Percentiles rank a stretch among this genome's conserved stretches.
These are phyloP conservation scores for Mortierella sp. DNA, from an alignment of 371 early-diverging fungal genomes.

Conservation along the genomic window DNA sequence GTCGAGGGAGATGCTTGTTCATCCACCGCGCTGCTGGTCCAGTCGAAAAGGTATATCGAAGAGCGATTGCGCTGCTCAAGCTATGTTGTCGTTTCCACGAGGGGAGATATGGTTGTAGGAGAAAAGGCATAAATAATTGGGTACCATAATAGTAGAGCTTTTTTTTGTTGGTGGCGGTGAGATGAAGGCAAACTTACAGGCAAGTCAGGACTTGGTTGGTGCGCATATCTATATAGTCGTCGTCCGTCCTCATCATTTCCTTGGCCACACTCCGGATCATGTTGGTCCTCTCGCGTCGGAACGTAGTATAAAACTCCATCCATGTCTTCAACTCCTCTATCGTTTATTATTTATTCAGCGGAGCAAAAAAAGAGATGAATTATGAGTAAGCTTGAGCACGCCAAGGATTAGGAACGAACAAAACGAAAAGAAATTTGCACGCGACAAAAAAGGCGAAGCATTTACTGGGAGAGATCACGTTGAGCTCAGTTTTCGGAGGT, in stretches of 20 bases:
- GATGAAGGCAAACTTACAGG: constrained; percentile 16
- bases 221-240: constrained; percentile 1
- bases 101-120: background rate
- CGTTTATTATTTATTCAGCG: too few relatives aligned
- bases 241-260: constrained; percentile 2
- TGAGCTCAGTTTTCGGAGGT: background rate
- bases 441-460: background rate
- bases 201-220: constrained; percentile 13
- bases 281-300: background rate
- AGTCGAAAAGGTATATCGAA: constrained; percentile 20
- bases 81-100: background rate
- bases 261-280: background rate
- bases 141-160: background rate
- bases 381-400: too few relatives aligned
- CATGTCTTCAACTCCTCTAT: background rate
- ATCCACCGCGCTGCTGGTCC: background rate
- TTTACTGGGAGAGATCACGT: background rate
- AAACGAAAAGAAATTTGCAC: background rate
- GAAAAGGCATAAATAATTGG: background rate
- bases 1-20: background rate
- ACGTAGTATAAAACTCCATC: background rate
- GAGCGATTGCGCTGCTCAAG: constrained; percentile 12
- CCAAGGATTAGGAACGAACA: too few relatives aligned
- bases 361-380: too few relatives aligned
- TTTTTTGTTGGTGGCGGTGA: background rate